Percentiles rank a stretch among this genome's conserved stretches.
Conservation (phyloP, 345 rosid genomes). For the Arabis alpina region DNA sequence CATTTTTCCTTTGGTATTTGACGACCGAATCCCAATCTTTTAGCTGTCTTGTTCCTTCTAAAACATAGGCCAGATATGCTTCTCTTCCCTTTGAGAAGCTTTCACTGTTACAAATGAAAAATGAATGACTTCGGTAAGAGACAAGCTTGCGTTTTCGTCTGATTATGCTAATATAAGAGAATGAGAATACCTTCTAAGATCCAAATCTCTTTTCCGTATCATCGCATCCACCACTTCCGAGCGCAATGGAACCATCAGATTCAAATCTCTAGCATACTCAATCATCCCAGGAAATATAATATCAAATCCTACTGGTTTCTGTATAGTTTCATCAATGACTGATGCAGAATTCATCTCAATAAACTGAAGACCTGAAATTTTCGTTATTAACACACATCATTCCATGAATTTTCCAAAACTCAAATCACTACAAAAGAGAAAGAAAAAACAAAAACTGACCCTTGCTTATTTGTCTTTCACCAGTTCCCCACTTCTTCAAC, state of each 20-base stretch:
- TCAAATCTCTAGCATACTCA: constrained; percentile 64
- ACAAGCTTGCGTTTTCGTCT: background rate
- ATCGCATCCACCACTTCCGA: constrained; percentile 52
- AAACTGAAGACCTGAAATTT: constrained; percentile 66
- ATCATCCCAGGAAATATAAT: constrained; percentile 85
- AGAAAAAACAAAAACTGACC: constrained; percentile 43
- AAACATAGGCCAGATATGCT: constrained; percentile 65
- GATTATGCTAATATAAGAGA: constrained; percentile 7
- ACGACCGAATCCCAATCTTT: constrained; percentile 68
- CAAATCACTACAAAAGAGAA: constrained; percentile 10
- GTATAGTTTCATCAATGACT: constrained; percentile 58
- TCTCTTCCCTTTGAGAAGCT: constrained; percentile 53
- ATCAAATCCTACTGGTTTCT: constrained; percentile 73
- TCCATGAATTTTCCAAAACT: background rate
- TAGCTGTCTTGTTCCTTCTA: constrained; percentile 65
- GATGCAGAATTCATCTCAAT: constrained; percentile 65
- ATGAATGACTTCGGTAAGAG: constrained; percentile 1
- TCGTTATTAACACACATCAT: constrained; percentile 5
- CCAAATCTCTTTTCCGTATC: constrained; percentile 55
- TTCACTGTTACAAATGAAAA: constrained; percentile 31
- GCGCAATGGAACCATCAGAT: constrained; percentile 63
- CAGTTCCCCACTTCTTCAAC: constrained; percentile 73
- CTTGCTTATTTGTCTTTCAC: constrained; percentile 65
- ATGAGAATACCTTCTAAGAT: constrained; percentile 59
- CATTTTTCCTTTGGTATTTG: constrained; percentile 73